Percentiles rank a stretch among this genome's conserved stretches.
phyloP scores from a whole-genome alignment of 1,284 basidiomycete species.

The Apiotrichum veenhuisii region DNA sequence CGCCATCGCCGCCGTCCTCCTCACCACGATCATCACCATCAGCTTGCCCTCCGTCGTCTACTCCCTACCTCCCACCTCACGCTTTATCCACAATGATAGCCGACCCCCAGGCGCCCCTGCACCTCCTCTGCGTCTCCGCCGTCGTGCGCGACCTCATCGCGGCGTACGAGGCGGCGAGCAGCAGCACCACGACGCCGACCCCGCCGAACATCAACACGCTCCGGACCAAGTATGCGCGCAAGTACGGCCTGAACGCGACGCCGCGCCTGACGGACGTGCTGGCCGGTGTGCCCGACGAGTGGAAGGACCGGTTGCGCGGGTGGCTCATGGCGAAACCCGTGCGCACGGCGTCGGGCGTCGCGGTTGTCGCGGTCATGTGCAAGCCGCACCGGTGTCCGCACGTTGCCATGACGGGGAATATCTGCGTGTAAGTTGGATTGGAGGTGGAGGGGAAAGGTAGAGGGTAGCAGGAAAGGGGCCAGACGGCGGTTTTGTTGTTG shows the following conservation, averaged over 20 bases:
- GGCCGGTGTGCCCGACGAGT: constrained; percentile 95
- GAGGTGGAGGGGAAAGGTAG: not conserved
- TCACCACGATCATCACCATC: not conserved
- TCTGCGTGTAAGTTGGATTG: constrained; percentile 74
- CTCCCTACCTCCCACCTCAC: not conserved
- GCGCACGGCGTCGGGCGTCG: constrained; percentile 94
- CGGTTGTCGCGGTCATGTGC: constrained; percentile 99
- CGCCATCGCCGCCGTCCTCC: not conserved
- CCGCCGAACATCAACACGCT: constrained; percentile 75
- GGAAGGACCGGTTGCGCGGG: constrained; percentile 85
- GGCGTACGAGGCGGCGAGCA: constrained; percentile 30
- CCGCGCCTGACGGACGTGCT: constrained; percentile 97
- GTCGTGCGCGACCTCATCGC: constrained; percentile 92
- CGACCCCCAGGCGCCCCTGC: constrained; percentile 73
- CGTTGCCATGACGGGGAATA: constrained; percentile 99
- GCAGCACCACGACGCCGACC: constrained; percentile 27
- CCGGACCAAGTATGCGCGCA: constrained; percentile 83
- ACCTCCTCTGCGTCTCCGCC: constrained; percentile 87
- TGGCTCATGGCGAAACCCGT: constrained; percentile 92
- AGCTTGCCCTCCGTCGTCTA: not conserved
- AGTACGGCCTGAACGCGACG: constrained; percentile 77
- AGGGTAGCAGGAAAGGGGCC: no score
- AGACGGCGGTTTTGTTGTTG: no score
- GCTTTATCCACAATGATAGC: constrained; percentile 22
- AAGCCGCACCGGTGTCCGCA: constrained; percentile 99